These are phyloP conservation scores for Yarrowia deformans DNA, from an alignment of 805 yeast genomes.

Conservation along the genomic window DNA sequence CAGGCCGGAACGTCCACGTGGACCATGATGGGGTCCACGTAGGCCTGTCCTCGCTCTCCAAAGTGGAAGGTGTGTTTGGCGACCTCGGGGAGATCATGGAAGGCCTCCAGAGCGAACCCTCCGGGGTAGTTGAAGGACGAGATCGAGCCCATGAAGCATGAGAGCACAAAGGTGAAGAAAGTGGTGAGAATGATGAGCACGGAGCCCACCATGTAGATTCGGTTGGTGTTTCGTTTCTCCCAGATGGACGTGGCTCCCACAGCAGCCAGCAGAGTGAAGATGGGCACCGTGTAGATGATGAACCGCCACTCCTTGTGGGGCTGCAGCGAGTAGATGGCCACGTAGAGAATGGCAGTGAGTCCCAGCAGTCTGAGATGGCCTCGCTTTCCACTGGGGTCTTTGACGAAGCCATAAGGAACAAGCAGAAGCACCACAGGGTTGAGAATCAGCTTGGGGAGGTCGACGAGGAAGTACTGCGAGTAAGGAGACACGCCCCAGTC, in stretches of 20 bases:
- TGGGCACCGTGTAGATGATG: slow-evolving; percentile 76
- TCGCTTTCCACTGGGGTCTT: slow-evolving; percentile 48
- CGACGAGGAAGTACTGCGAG: slow-evolving; percentile 66
- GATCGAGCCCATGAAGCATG: slow-evolving; percentile 62
- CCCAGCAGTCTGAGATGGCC: slow-evolving; percentile 56
- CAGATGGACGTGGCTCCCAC: slow-evolving; percentile 58
- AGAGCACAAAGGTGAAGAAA: slow-evolving; percentile 52
- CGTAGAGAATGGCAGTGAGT: slow-evolving; percentile 60
- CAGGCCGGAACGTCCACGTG: slow-evolving; percentile 84
- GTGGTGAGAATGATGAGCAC: slow-evolving; percentile 51
- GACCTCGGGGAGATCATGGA: slow-evolving; percentile 55
- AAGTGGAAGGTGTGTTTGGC: slow-evolving; percentile 45
- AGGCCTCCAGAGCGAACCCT: slow-evolving; percentile 68
- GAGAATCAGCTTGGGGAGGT: slow-evolving; percentile 54
- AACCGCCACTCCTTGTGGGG: slow-evolving; percentile 97
- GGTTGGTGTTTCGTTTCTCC: slow-evolving; percentile 50
- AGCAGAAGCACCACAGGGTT: slow-evolving; percentile 51
- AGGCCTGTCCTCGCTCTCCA: slow-evolving; percentile 27
- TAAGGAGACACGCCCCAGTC: slow-evolving; percentile 89
- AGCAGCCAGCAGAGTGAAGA: slow-evolving; percentile 69
- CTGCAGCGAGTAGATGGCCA: slow-evolving; percentile 74
- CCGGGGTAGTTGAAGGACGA: slow-evolving; percentile 90
- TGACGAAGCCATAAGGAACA: slow-evolving; percentile 56
- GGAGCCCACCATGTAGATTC: slow-evolving; percentile 46
- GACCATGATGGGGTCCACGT: slow-evolving; percentile 52